A percentile compares a stretch with the other conserved stretches of the same genome.
Conservation (phyloP, 768 basidiomycete species). For the Cantharellus anzutake region DNA sequence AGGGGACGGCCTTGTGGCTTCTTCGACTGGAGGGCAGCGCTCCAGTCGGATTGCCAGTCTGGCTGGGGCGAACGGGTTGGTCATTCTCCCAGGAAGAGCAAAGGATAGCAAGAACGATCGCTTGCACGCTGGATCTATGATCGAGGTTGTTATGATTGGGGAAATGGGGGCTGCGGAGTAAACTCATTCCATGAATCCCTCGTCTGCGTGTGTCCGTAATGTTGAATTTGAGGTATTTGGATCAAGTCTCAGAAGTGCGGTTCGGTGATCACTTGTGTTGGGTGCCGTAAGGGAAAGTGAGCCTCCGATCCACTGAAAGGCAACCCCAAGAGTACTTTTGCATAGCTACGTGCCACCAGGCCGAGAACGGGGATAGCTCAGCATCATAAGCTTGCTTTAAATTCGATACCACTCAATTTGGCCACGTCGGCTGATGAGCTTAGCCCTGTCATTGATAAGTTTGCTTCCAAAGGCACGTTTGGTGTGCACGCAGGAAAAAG, state of each 20-base stretch:
- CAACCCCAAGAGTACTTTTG: no score
- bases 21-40: slow-evolving; percentile 72
- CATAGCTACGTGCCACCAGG: no score
- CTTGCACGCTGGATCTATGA: slow-evolving; percentile 36
- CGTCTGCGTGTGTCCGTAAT: not conserved
- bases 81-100: slow-evolving; percentile 32
- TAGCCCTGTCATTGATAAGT: no score
- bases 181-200: not conserved
- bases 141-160: slow-evolving; percentile 46
- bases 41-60: slow-evolving; percentile 69
- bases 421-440: no score
- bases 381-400: no score
- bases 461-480: no score
- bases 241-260: not conserved
- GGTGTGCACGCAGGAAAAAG: no score
- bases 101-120: slow-evolving; percentile 16
- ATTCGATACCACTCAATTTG: no score
- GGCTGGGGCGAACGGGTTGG: slow-evolving; percentile 61
- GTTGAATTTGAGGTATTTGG: not conserved
- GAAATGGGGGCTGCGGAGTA: slow-evolving; percentile 20
- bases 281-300: no score
- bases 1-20: slow-evolving; percentile 35
- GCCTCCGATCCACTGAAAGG: no score
- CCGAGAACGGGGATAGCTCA: no score
- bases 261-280: no score